phyloP scores from a whole-genome alignment of 495 filamentous ascomycete genomes.

The Patellaria atrata region DNA sequence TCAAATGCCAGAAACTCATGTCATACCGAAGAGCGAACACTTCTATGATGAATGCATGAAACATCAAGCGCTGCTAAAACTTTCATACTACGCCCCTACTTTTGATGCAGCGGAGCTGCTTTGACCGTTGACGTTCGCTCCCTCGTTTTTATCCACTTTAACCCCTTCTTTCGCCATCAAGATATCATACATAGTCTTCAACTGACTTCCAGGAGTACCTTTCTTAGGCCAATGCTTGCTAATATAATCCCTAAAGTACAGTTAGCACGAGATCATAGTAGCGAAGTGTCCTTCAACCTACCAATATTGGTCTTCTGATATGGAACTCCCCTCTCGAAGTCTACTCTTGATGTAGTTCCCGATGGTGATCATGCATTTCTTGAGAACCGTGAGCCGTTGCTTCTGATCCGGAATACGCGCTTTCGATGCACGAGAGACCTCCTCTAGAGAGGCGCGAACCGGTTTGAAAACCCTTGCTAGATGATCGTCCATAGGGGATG shows the following conservation, averaged over 20 bases:
- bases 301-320: constrained; percentile 27
- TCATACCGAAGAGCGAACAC: too few species aligned
- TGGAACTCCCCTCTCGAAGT: constrained; percentile 20
- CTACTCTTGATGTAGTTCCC: constrained; percentile 36
- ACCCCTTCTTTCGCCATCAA: constrained; percentile 11
- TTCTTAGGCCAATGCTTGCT: constrained; percentile 28
- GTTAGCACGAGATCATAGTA: neutral
- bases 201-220: constrained; percentile 1
- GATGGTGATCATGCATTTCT: constrained; percentile 33
- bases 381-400: constrained; percentile 41
- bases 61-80: too few species aligned
- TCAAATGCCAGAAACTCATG: too few species aligned
- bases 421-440: constrained; percentile 46
- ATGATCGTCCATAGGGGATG: constrained; percentile 31
- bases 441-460: constrained; percentile 42
- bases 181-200: constrained; percentile 14
- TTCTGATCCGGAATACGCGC: constrained; percentile 46
- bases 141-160: too few species aligned
- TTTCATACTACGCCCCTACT: too few species aligned
- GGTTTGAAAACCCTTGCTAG: constrained; percentile 45
- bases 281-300: neutral
- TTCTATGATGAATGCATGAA: too few species aligned
- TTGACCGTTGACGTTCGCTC: too few species aligned
- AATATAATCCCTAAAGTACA: constrained; percentile 27
- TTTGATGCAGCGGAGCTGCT: too few species aligned